Conservation (phyloP, 495 filamentous ascomycete genomes). For the Cairneyella variabilis region DNA sequence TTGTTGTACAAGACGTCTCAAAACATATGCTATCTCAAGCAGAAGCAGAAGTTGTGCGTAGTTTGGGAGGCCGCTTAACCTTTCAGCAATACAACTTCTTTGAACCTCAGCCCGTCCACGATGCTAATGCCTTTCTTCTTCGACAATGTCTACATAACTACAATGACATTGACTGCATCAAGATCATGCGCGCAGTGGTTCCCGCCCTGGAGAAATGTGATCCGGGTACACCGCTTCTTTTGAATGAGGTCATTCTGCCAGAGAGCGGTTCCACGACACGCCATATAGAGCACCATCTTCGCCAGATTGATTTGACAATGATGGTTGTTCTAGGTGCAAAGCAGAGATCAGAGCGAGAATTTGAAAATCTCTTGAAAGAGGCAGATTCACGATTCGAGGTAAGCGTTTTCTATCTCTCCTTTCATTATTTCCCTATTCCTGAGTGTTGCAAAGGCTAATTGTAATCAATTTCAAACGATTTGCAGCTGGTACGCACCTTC, state of each 20-base stretch:
- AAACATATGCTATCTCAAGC: constrained; percentile 26
- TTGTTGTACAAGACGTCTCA: constrained; percentile 27
- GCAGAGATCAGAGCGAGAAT: constrained; percentile 19
- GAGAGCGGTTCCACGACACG: constrained; percentile 7
- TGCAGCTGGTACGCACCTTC: no score
- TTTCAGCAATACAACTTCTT: constrained; percentile 32
- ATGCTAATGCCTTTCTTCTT: constrained; percentile 26
- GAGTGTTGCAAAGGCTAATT: no score
- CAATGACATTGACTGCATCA: constrained; percentile 25
- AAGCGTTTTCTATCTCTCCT: no score
- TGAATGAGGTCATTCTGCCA: constrained; percentile 33
- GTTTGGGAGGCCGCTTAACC: constrained; percentile 19
- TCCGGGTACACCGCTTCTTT: constrained; percentile 27
- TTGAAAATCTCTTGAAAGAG: constrained; percentile 4
- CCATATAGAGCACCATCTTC: constrained; percentile 4
- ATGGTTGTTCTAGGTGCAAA: constrained; percentile 25
- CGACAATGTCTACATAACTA: constrained; percentile 33
- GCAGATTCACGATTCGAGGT: constrained; percentile 47
- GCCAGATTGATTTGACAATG: constrained; percentile 31
- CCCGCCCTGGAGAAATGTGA: constrained; percentile 26
- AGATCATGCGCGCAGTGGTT: constrained; percentile 24
- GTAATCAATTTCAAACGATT: no score
- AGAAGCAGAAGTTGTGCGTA: not conserved
- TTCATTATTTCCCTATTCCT: no score
- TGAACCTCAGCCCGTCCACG: constrained; percentile 23